These are phyloP conservation scores for Cucumis melo DNA, from an alignment of 306 rosid species.

Conservation along the genomic window DNA sequence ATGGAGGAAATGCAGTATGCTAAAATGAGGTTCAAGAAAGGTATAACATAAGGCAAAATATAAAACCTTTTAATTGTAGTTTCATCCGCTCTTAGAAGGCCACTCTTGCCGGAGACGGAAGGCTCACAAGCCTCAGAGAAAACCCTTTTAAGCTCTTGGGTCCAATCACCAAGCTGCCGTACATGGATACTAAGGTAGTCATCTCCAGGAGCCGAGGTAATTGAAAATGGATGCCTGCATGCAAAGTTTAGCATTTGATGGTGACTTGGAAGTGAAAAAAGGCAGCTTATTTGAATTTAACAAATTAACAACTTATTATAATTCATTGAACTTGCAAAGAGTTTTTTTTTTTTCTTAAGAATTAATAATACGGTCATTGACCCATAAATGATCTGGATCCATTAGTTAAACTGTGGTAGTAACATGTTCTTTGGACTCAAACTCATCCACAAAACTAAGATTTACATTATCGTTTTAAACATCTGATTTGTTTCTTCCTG, in stretches of 20 bases:
- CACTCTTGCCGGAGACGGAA: conserved; percentile 89
- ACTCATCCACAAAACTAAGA: neutral
- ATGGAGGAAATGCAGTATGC: conserved; percentile 2
- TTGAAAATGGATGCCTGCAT: conserved; percentile 97
- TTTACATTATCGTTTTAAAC: neutral
- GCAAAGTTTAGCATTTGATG: neutral
- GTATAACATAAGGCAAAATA: neutral
- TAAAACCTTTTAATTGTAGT: conserved; percentile 70
- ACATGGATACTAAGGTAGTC: conserved; percentile 93
- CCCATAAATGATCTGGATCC: neutral
- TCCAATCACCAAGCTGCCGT: conserved; percentile 99
- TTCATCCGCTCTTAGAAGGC: conserved; percentile 95
- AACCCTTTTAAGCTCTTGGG: conserved; percentile 89
- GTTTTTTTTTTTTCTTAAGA: neutral
- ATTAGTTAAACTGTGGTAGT: neutral
- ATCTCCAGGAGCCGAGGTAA: conserved; percentile 95
- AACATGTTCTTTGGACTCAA: neutral
- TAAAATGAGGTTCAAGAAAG: neutral
- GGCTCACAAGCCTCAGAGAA: conserved; percentile 89
- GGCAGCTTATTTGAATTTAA: neutral
- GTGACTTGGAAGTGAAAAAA: neutral
- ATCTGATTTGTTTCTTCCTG: neutral
- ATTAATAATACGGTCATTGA: neutral
- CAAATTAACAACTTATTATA: neutral
- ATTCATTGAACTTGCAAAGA: neutral